Evolutionary conservation across 257 asterid genomes (phyloP).

Genomic region (Knoxia roxburghii): DNA sequence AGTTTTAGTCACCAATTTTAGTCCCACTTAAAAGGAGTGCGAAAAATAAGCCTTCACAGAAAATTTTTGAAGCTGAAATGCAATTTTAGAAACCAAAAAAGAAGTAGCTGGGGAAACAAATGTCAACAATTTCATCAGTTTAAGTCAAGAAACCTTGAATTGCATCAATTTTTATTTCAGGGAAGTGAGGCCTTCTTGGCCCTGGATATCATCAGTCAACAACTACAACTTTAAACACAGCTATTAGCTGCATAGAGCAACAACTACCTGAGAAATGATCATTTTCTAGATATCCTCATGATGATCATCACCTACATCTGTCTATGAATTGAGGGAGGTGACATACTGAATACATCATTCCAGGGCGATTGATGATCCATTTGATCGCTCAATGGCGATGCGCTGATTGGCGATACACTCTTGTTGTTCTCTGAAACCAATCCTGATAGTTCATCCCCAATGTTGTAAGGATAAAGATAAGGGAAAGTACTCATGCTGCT

Average conservation of each 20-base stretch:
- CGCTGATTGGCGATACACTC: constrained; percentile 7
- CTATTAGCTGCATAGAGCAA: not conserved
- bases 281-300: not conserved
- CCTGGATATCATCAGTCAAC: not conserved
- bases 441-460: constrained; percentile 15
- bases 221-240: not conserved
- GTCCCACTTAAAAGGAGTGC: too few species aligned
- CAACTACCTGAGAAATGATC: not conserved
- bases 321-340: constrained; percentile 6
- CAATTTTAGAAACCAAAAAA: too few species aligned
- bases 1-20: too few species aligned
- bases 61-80: too few species aligned
- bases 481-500: constrained; percentile 10
- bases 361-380: constrained; percentile 18
- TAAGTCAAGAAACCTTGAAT: not conserved
- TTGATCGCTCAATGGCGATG: constrained; percentile 13
- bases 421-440: constrained; percentile 23
- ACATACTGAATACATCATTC: constrained; percentile 17
- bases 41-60: too few species aligned
- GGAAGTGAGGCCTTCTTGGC: not conserved
- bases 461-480: constrained; percentile 10
- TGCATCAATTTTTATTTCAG: constrained; percentile 6
- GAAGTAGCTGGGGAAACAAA: too few species aligned
- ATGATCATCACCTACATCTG: not conserved
- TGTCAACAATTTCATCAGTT: not conserved